Evolutionary conservation across 1,284 basidiomycete genomes (phyloP).

Genomic region (Sanghuangporus sanghuang): DNA sequence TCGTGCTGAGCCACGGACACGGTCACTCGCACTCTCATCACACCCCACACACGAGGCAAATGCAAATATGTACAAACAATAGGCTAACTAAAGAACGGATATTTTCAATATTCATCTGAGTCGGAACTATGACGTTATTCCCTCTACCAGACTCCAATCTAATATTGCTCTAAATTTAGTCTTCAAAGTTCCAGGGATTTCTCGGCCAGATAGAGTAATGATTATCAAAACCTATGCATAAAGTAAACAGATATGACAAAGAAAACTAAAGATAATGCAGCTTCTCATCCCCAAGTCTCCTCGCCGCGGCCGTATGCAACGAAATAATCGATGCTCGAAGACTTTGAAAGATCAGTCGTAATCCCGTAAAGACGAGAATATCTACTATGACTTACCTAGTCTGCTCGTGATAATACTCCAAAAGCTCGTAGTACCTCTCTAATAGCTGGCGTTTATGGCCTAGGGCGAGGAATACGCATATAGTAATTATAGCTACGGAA

Average conservation of each 20-base stretch:
- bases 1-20: neutral
- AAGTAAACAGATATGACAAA: neutral
- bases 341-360: conserved; percentile 13
- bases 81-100: too few species aligned
- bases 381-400: conserved; percentile 33
- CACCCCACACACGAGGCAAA: neutral
- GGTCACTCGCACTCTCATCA: neutral
- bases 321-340: conserved; percentile 33
- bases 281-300: conserved; percentile 4
- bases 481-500: conserved; percentile 36
- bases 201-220: too few species aligned
- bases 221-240: too few species aligned
- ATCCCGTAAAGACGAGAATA: neutral
- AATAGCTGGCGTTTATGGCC: conserved; percentile 47
- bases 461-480: conserved; percentile 38
- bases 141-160: too few species aligned
- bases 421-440: conserved; percentile 38
- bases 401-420: conserved; percentile 54
- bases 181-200: too few species aligned
- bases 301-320: conserved; percentile 27
- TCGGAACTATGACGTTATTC: too few species aligned
- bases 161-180: too few species aligned
- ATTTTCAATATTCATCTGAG: too few species aligned
- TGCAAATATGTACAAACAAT: too few species aligned
- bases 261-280: neutral